These are phyloP conservation scores for Trichomonascaceae sp. DNA, from an alignment of 1,139 yeast genomes.

Conservation along the genomic window DNA sequence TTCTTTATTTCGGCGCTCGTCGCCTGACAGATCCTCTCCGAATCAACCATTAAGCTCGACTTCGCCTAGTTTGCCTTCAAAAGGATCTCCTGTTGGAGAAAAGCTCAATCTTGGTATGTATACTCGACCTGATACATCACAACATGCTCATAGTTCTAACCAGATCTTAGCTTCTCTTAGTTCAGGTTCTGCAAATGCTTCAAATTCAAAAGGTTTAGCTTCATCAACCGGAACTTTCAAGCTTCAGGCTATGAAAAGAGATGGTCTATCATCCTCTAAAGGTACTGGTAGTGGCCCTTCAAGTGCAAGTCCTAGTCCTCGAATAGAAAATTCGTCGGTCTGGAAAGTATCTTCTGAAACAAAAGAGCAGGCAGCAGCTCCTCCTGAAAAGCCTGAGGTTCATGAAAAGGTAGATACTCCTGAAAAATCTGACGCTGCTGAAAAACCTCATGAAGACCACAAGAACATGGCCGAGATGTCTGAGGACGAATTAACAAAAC, in stretches of 20 bases:
- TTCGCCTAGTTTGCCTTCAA: slow-evolving; percentile 11
- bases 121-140: not conserved
- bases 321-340: slow-evolving; percentile 23
- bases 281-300: slow-evolving; percentile 14
- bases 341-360: slow-evolving; percentile 23
- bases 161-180: slow-evolving; percentile 7
- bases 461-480: slow-evolving; percentile 15
- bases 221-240: slow-evolving; percentile 33
- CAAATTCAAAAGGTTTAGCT: slow-evolving; percentile 23
- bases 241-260: slow-evolving; percentile 30
- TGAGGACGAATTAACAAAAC: slow-evolving; percentile 34
- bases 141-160: slow-evolving; percentile 8
- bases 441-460: not conserved
- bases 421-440: not conserved
- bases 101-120: slow-evolving; percentile 15
- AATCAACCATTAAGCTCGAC: slow-evolving; percentile 7
- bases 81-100: slow-evolving; percentile 14
- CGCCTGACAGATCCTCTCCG: slow-evolving; percentile 6
- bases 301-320: slow-evolving; percentile 21
- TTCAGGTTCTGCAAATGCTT: slow-evolving; percentile 13
- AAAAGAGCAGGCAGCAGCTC: not conserved
- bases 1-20: slow-evolving; percentile 28
- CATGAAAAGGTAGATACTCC: not conserved
- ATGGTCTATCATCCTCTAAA: slow-evolving; percentile 15
- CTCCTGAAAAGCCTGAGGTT: not conserved